phyloP scores from a whole-genome alignment of 2,329 filamentous ascomycete genomes.

The Zopfia rhizophila region DNA sequence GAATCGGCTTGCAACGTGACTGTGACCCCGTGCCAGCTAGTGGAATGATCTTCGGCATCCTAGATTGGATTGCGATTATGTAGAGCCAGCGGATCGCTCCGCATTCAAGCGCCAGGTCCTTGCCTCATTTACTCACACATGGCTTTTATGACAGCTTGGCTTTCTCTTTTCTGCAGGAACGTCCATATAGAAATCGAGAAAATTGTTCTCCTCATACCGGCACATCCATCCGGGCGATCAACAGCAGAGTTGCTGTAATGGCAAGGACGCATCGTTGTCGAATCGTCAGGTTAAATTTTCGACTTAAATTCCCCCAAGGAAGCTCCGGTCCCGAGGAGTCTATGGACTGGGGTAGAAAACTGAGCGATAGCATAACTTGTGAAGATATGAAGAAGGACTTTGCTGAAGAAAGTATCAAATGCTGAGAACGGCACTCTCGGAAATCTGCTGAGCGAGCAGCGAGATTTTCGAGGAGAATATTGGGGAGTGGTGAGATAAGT shows the following conservation, averaged over 20 bases:
- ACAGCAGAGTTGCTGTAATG: constrained; percentile 23
- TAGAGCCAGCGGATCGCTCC: constrained; percentile 43
- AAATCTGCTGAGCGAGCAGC: constrained; percentile 21
- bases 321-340: constrained; percentile 26
- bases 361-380: constrained; percentile 34
- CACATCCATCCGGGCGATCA: constrained; percentile 33
- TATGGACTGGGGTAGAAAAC: constrained; percentile 20
- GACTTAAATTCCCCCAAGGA: constrained; percentile 34
- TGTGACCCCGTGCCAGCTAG: constrained; percentile 15
- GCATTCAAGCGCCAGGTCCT: constrained; percentile 37
- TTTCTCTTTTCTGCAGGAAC: constrained; percentile 32
- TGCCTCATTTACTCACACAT: constrained; percentile 32
- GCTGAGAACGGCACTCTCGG: constrained; percentile 15
- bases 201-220: constrained; percentile 25
- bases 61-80: constrained; percentile 30
- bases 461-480: constrained; percentile 21
- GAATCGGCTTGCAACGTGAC: constrained; percentile 4
- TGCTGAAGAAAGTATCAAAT: constrained; percentile 17
- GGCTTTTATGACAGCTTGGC: constrained; percentile 33
- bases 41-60: constrained; percentile 28
- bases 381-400: constrained; percentile 22
- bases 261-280: constrained; percentile 18
- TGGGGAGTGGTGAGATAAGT: constrained; percentile 23
- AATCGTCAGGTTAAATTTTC: constrained; percentile 11
- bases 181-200: constrained; percentile 26